Evolutionary conservation across 768 basidiomycete genomes (phyloP), one percentile per base, ranked within the genome.

Genomic region (Suillus placidus): DNA sequence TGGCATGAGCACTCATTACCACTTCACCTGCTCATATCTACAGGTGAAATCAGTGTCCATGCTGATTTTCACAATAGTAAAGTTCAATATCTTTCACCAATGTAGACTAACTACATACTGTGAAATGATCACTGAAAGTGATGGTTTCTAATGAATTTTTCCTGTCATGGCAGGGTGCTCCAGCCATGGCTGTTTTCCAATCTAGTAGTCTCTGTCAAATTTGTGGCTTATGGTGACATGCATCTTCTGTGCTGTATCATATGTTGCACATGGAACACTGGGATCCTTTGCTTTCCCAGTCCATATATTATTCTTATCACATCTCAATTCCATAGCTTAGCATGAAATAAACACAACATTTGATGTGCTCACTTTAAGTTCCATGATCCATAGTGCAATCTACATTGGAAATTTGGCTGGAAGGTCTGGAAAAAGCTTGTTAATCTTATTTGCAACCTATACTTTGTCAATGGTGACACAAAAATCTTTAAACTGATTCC

Each of bases 191-290:
- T 71, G 58, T 3, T 67, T 68, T 20, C 78, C 76, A 0, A 76
- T 62, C 0, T 71, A 68, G 55, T 67, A 64, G 13, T 72, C 54
- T 26, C 71, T 71, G 7, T 74, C 71, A 58, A 78, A 80, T 3
- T 67, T 68, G 64, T 77, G 73, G 0, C 76, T 77, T 35, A 74
- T 71, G 4, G 74, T 67, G 2, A 79, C 78, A 1, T 75, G 58
- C 73, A 81, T 77, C 52, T 80, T 80, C 64, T 80, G 79, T 0
- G 78, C 79, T 70, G 78, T 75, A 6, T 67, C 63, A 62, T 75
- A 80, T 12, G 72, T 70, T 6, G 37, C 65, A 4, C 69, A 57
- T 10, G 65, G 12, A 14, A 63, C 49, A 23, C 56, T 60, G 32
- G 56, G 63, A 18, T 38, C 9, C 43, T 35, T 32, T 67, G 66